A percentile compares a stretch with the other conserved stretches of the same genome.
Evolutionary conservation across 768 basidiomycete genomes (phyloP).

Genomic region (Calvatia gigantea): DNA sequence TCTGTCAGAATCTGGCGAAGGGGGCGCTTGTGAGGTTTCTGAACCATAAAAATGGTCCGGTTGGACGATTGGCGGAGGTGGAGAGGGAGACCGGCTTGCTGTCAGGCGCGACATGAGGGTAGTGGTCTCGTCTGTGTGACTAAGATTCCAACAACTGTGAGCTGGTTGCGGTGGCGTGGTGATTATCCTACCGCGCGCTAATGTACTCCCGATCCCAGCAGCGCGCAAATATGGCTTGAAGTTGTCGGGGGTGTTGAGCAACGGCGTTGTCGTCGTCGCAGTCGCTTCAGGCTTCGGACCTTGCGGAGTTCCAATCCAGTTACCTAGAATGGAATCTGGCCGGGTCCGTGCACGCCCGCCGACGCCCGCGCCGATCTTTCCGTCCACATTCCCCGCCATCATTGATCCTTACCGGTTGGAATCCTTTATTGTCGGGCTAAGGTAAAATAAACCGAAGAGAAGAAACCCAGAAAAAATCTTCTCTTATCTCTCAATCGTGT

Average conservation of each 20-base stretch:
- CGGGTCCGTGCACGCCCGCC: slow-evolving; percentile 9
- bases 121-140: slow-evolving; percentile 18
- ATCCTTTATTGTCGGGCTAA: not conserved
- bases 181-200: not conserved
- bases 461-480: too few relatives aligned
- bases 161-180: not conserved
- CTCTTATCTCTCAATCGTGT: too few relatives aligned
- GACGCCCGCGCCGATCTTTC: not conserved
- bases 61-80: slow-evolving; percentile 48
- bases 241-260: slow-evolving; percentile 11
- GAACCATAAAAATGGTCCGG: slow-evolving; percentile 83
- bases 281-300: slow-evolving; percentile 7
- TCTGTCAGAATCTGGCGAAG: slow-evolving; percentile 62
- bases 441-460: not conserved
- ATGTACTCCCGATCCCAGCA: not conserved
- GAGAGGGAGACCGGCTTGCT: slow-evolving; percentile 52
- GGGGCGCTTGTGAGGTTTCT: slow-evolving; percentile 44
- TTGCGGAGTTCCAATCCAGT: slow-evolving; percentile 27
- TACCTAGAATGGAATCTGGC: slow-evolving; percentile 25
- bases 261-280: slow-evolving; percentile 15
- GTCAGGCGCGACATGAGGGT: slow-evolving; percentile 33
- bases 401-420: too few relatives aligned
- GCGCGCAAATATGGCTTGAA: not conserved
- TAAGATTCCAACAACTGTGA: not conserved
- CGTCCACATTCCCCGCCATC: not conserved